phyloP scores from a whole-genome alignment of 169 alveolate genomes.

The Perkinsus olseni region DNA sequence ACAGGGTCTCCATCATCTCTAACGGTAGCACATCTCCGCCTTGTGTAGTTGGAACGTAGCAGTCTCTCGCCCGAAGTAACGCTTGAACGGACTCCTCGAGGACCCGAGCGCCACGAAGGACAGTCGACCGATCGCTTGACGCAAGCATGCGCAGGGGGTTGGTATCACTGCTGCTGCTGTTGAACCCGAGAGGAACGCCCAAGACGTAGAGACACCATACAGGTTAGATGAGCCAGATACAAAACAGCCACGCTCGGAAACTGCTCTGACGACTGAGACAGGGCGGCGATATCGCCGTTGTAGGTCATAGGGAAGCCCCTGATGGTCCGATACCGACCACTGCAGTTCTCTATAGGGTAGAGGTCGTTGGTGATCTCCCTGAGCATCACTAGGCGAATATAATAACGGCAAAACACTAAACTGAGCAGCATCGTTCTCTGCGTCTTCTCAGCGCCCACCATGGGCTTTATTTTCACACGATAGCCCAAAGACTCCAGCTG shows the following conservation, averaged over 20 bases:
- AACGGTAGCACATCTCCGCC: background rate
- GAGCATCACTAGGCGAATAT: background rate
- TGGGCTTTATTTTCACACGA: background rate
- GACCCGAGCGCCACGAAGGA: background rate
- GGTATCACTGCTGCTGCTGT: background rate
- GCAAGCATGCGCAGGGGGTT: background rate
- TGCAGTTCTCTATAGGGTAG: background rate
- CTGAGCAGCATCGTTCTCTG: background rate
- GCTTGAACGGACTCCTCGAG: background rate
- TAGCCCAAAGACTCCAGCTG: background rate
- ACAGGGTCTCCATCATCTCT: background rate
- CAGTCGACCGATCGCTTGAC: background rate
- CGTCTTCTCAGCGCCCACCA: background rate
- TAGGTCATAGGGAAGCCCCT: background rate
- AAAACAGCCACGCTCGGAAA: background rate
- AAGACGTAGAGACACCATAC: background rate
- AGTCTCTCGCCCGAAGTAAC: background rate
- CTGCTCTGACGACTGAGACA: background rate
- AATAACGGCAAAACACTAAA: background rate
- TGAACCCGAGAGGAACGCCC: background rate
- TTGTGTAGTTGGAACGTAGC: background rate
- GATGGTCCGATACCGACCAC: background rate
- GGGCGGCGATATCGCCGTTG: background rate
- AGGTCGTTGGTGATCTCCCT: background rate
- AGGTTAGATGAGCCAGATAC: background rate